phyloP scores from a whole-genome alignment of 2,329 filamentous ascomycete genomes.

The Xylaria hypoxylon region DNA sequence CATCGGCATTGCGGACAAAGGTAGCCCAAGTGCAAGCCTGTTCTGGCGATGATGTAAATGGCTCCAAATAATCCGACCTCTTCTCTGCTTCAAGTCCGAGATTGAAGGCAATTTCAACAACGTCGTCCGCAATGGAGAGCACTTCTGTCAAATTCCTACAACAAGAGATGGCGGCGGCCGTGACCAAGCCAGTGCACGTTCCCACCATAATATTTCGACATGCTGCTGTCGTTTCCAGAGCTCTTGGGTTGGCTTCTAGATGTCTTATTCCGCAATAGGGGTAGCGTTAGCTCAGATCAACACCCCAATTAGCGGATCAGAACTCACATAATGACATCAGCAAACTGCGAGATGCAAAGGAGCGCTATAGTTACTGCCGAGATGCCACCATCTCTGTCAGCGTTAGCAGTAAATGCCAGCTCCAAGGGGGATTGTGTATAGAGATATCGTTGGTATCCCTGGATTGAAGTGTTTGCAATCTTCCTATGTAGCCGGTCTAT shows the following conservation, averaged over 20 bases:
- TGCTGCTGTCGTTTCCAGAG: neutral
- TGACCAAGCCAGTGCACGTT: slow-evolving; percentile 16
- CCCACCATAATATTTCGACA: slow-evolving; percentile 14
- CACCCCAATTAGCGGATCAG: neutral
- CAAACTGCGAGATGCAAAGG: slow-evolving; percentile 14
- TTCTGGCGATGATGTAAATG: neutral
- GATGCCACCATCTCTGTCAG: neutral
- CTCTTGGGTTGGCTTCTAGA: slow-evolving; percentile 39
- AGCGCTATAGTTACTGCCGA: neutral
- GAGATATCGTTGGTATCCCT: slow-evolving; percentile 3
- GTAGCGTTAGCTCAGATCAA: neutral
- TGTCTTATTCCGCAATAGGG: neutral
- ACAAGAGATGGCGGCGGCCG: slow-evolving; percentile 22
- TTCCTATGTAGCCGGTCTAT: slow-evolving; percentile 1
- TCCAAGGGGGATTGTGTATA: slow-evolving; percentile 10
- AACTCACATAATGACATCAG: slow-evolving; percentile 23
- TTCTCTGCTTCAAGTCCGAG: slow-evolving; percentile 21
- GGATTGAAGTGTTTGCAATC: neutral
- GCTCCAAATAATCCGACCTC: slow-evolving; percentile 6
- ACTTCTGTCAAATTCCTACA: slow-evolving; percentile 27
- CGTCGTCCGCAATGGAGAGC: slow-evolving; percentile 17
- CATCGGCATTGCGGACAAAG: slow-evolving; percentile 1
- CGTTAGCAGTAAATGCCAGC: neutral
- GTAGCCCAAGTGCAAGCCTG: slow-evolving; percentile 21
- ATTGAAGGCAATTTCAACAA: slow-evolving; percentile 25